Evolutionary conservation across 2,329 filamentous ascomycete species (phyloP), one percentile per base, ranked within the genome.

Genomic region (Didymella pomorum): DNA sequence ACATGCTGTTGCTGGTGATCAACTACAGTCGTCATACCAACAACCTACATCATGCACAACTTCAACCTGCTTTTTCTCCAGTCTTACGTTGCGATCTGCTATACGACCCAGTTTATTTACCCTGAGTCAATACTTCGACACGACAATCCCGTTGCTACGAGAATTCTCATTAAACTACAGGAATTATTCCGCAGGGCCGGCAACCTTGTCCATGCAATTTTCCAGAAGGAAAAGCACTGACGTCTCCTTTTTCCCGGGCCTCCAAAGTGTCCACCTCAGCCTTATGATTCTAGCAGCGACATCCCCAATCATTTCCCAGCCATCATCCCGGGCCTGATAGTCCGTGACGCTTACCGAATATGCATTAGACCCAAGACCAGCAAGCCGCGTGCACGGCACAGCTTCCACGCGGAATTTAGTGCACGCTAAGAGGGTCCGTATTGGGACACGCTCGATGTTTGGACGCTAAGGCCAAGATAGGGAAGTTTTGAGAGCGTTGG

Each of bases 331-430:
- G 56, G 33, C 57, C 37, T 47, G 50, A 50, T 46, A 33, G 33
- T 20, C 60, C 46, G 45, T 44, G 23, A 44, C 59, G 50, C 55
- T 63, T 57, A 55, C 58, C 48, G 33, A 20, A 52, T 39, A 16
- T 16, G 51, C 35, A 52, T 58, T 65, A 60, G 42, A 35, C 28
- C 16, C 31, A 37, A 50, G 53, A 56, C 52, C 45, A 31, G 50
- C 55, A 43, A 52, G 56, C 56, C 50, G 56, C 50, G 50, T 44
- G 56, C 64, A 54, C 66, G 67, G 67, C 65, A 65, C 60, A 65
- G 62, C 64, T 69, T 68, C 67, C 63, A 65, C 61, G 63, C 66
- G 61, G 61, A 39, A 23, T 3, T 12, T 62, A 65, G 62, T 55
- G 41, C n/a, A 28, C 26, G 52, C 62, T 41, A 53, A 51, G 41